phyloP scores from a whole-genome alignment of 345 rosid genomes.

The Lepidium aucheri region DNA sequence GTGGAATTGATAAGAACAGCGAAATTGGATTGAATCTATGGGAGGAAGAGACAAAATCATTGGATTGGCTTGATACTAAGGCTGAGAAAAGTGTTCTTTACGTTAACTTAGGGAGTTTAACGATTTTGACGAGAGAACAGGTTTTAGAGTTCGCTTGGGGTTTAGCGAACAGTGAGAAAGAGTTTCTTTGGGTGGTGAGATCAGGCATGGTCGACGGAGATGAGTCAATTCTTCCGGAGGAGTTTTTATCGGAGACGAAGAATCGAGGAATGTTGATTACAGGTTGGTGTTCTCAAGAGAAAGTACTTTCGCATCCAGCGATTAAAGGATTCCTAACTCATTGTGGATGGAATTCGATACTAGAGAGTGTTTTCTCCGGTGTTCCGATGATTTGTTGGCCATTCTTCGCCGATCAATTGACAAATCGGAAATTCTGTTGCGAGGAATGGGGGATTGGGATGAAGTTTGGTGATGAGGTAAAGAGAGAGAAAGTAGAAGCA shows the following conservation, averaged over 20 bases:
- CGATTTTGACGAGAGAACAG: constrained; percentile 36
- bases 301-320: constrained; percentile 39
- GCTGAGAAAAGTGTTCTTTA: constrained; percentile 34
- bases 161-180: constrained; percentile 40
- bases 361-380: constrained; percentile 38
- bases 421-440: constrained; percentile 36
- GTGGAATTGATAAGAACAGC: background rate
- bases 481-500: constrained; percentile 27
- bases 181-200: constrained; percentile 47
- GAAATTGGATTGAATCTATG: constrained; percentile 35
- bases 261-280: constrained; percentile 28
- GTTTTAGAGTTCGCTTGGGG: constrained; percentile 52
- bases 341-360: constrained; percentile 59
- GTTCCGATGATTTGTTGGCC: constrained; percentile 54
- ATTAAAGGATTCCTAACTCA: constrained; percentile 48
- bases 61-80: constrained; percentile 42
- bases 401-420: constrained; percentile 51
- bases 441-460: constrained; percentile 36
- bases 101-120: constrained; percentile 53
- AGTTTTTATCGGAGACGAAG: constrained; percentile 28
- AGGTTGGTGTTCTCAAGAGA: constrained; percentile 50
- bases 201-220: constrained; percentile 38
- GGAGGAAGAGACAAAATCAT: constrained; percentile 41
- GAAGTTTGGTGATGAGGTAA: constrained; percentile 35
- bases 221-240: constrained; percentile 32